Conservation (phyloP, 768 basidiomycete species). For the Chiua virens region DNA sequence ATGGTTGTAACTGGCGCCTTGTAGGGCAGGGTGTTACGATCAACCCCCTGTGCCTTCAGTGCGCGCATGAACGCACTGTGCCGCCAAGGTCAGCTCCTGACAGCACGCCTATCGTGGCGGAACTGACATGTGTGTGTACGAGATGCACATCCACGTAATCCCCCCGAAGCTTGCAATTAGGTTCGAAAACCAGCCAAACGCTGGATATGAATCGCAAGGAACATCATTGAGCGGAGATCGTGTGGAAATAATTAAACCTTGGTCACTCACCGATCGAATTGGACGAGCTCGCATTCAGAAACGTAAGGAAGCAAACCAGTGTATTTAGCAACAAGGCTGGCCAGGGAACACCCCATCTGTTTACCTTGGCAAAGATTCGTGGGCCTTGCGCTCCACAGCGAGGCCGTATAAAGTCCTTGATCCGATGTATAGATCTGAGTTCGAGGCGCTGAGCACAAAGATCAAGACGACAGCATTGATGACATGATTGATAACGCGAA, state of each 20-base stretch:
- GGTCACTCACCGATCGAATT: constrained; percentile 45
- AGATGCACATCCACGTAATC: constrained; percentile 38
- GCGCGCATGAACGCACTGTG: constrained; percentile 21
- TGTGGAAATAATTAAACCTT: constrained; percentile 24
- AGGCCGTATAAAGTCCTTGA: constrained; percentile 49
- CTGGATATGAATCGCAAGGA: constrained; percentile 3
- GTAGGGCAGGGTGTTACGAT: constrained; percentile 35
- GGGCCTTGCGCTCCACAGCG: constrained; percentile 50
- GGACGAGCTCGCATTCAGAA: constrained; percentile 52
- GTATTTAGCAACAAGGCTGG: constrained; percentile 53
- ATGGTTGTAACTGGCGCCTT: constrained; percentile 65
- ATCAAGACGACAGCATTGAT: constrained; percentile 41
- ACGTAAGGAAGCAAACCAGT: constrained; percentile 56
- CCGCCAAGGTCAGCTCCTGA: constrained; percentile 2
- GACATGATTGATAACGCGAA: constrained; percentile 45
- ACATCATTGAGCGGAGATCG: constrained; percentile 20
- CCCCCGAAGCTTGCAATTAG: constrained; percentile 31
- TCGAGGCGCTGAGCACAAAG: constrained; percentile 48
- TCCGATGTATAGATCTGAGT: constrained; percentile 60
- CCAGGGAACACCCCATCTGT: constrained; percentile 32
- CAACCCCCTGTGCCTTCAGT: constrained; percentile 38
- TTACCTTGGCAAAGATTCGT: constrained; percentile 37
- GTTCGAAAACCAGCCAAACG: constrained; percentile 28
- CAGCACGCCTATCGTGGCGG: constrained; percentile 8
- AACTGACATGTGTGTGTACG: constrained; percentile 27